Conservation (phyloP, 1,284 basidiomycete genomes). For the Melampsora americana region DNA sequence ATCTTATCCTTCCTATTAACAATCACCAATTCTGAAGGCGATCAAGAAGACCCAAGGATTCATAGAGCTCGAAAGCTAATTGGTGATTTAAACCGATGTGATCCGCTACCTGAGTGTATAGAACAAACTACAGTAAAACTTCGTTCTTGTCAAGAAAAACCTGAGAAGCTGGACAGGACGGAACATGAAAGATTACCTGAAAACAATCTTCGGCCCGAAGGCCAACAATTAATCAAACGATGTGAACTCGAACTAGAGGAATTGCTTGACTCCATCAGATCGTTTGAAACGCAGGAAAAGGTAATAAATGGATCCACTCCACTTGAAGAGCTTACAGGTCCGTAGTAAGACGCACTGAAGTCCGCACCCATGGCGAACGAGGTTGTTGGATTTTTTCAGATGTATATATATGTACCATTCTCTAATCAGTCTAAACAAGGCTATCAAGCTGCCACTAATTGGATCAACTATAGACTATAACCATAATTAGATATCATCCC, state of each 20-base stretch:
- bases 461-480: too few relatives aligned
- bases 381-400: too few relatives aligned
- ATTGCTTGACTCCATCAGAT: background rate
- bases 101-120: background rate
- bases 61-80: slow-evolving; percentile 18
- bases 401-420: too few relatives aligned
- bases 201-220: background rate
- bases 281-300: background rate
- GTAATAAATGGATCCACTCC: too few relatives aligned
- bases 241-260: background rate
- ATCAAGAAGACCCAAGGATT: slow-evolving; percentile 15
- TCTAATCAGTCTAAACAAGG: too few relatives aligned
- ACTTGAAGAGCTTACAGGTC: too few relatives aligned
- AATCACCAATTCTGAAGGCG: background rate
- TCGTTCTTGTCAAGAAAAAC: background rate
- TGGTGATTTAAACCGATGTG: slow-evolving; percentile 25
- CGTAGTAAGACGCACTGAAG: too few relatives aligned
- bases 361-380: too few relatives aligned
- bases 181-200: background rate
- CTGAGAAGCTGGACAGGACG: background rate
- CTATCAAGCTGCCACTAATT: too few relatives aligned
- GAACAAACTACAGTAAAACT: background rate
- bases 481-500: too few relatives aligned
- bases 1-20: slow-evolving; percentile 11
- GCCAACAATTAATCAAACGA: background rate